Evolutionary conservation across 257 asterid genomes (phyloP).

Genomic region (Anisodus tanguticus): DNA sequence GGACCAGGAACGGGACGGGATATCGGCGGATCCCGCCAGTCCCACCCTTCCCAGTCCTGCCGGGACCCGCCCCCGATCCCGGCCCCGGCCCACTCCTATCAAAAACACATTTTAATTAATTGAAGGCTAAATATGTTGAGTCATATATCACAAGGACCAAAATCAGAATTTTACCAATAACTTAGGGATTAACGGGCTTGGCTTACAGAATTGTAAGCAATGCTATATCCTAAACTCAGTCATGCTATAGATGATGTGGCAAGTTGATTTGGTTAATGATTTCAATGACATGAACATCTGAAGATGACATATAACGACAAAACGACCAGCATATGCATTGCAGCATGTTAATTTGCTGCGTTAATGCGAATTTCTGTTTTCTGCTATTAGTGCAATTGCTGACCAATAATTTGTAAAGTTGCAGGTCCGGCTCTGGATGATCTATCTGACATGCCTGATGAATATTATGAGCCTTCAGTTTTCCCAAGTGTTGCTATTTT

Average conservation of each 20-base stretch:
- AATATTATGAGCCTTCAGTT: not conserved
- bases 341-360: not conserved
- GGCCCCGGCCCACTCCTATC: too few relatives aligned
- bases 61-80: too few relatives aligned
- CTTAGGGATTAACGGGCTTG: not conserved
- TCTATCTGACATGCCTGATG: not conserved
- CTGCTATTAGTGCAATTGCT: not conserved
- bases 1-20: too few relatives aligned
- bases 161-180: too few relatives aligned
- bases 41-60: too few relatives aligned
- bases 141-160: too few relatives aligned
- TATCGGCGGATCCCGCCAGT: too few relatives aligned
- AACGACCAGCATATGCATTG: not conserved
- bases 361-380: not conserved
- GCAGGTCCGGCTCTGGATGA: slow-evolving; percentile 28
- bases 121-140: too few relatives aligned
- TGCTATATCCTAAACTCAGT: not conserved
- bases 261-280: not conserved
- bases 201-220: not conserved
- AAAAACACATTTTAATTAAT: too few relatives aligned
- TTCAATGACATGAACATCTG: not conserved
- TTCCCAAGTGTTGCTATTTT: slow-evolving; percentile 38
- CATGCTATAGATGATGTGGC: not conserved
- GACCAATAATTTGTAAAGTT: not conserved
- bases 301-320: not conserved